phyloP scores from a whole-genome alignment of 257 asterid genomes.

The Gardenia jasminoides region DNA sequence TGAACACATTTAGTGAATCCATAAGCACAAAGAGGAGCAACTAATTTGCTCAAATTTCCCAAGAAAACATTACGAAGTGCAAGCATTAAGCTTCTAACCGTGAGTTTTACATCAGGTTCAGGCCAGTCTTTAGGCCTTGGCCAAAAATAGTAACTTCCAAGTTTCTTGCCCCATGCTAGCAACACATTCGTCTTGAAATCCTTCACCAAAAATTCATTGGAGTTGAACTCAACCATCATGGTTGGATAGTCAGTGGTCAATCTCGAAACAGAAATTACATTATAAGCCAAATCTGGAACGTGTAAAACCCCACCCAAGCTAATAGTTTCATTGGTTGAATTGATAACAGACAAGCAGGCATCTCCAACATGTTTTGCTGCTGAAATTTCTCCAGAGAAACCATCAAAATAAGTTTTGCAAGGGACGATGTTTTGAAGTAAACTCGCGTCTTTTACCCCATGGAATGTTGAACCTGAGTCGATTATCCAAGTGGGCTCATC shows the following conservation, averaged over 20 bases:
- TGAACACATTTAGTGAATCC: too few relatives aligned
- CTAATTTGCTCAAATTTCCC: too few relatives aligned
- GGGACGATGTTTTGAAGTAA: neutral
- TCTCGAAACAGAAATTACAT: neutral
- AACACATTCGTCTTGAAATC: neutral
- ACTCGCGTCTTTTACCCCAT: neutral
- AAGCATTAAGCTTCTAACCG: too few relatives aligned
- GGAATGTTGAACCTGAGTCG: neutral
- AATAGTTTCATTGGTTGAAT: neutral
- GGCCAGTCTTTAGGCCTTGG: too few relatives aligned
- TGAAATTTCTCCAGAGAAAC: too few relatives aligned
- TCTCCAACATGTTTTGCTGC: too few relatives aligned
- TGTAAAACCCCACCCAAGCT: neutral
- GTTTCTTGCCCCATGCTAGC: neutral
- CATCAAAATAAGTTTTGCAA: neutral
- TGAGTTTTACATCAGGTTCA: too few relatives aligned
- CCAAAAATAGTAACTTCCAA: too few relatives aligned
- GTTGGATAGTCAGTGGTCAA: neutral
- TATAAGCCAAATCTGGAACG: neutral
- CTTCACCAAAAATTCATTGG: neutral
- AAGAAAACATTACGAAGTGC: too few relatives aligned
- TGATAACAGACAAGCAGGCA: too few relatives aligned
- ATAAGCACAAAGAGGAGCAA: too few relatives aligned
- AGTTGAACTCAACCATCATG: neutral
- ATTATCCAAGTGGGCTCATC: neutral